These are phyloP conservation scores for Sphagnurus paluster DNA, from an alignment of 1,284 basidiomycete species.

Conservation along the genomic window DNA sequence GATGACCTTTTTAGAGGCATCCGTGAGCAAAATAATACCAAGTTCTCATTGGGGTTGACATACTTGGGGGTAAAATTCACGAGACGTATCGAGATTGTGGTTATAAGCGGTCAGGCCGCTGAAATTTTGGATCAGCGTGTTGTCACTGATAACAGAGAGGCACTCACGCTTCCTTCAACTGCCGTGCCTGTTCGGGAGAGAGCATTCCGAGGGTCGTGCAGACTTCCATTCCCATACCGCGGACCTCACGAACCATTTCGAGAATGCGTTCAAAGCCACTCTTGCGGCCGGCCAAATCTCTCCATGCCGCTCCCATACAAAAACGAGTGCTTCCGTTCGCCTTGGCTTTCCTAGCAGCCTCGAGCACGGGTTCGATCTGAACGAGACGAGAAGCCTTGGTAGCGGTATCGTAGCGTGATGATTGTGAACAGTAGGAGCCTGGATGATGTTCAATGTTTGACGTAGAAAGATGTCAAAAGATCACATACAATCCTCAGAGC, in stretches of 20 bases:
- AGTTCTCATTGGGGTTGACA: slow-evolving; percentile 13
- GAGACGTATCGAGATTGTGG: slow-evolving; percentile 97
- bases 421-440: slow-evolving; percentile 98
- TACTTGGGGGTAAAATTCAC: slow-evolving; percentile 95
- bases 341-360: slow-evolving; percentile 90
- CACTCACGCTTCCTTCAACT: slow-evolving; percentile 86
- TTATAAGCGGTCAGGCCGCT: slow-evolving; percentile 97
- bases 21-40: slow-evolving; percentile 2
- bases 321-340: slow-evolving; percentile 96
- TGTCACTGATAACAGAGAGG: slow-evolving; percentile 14
- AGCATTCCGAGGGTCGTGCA: slow-evolving; percentile 99
- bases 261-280: slow-evolving; percentile 94
- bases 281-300: slow-evolving; percentile 92
- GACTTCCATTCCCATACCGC: slow-evolving; percentile 94
- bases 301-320: slow-evolving; percentile 99
- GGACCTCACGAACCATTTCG: slow-evolving; percentile 88
- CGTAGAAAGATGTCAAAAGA: not conserved
- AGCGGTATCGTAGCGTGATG: slow-evolving; percentile 86
- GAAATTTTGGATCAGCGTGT: slow-evolving; percentile 13
- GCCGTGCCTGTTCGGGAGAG: slow-evolving; percentile 88
- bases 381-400: slow-evolving; percentile 89
- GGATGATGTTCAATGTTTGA: slow-evolving; percentile 8
- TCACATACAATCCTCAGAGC: slow-evolving; percentile 88
- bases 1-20: slow-evolving; percentile 67
- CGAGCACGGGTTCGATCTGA: slow-evolving; percentile 91